Conservation (phyloP, 805 yeast genomes). For the Candida stauntonica region DNA sequence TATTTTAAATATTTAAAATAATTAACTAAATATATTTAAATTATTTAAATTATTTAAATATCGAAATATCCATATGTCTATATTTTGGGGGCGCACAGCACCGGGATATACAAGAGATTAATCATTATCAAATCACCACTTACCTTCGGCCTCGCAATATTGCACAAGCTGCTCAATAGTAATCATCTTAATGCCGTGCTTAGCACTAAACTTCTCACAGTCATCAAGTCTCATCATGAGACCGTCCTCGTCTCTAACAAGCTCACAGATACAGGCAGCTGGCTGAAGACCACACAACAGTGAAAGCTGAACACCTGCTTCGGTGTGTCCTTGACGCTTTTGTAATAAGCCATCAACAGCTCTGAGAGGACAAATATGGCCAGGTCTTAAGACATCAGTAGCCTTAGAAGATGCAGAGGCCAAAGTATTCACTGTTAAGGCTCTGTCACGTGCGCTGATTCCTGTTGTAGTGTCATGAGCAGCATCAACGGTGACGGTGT, state of each 20-base stretch:
- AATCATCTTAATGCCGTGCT: constrained; percentile 62
- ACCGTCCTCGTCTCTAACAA: constrained; percentile 91
- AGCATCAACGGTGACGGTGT: constrained; percentile 87
- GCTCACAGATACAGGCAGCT: constrained; percentile 90
- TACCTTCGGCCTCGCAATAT: constrained; percentile 34
- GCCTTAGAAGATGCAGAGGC: constrained; percentile 58
- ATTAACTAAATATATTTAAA: too few relatives aligned
- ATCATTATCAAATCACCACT: constrained; percentile 6
- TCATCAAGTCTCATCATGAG: constrained; percentile 92
- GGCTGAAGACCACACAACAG: constrained; percentile 71
- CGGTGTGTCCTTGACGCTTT: constrained; percentile 91
- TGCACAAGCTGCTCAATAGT: constrained; percentile 72
- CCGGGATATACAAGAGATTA: not conserved
- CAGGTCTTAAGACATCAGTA: constrained; percentile 79
- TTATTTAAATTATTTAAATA: too few relatives aligned
- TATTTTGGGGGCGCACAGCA: too few relatives aligned
- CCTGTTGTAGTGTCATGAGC: constrained; percentile 89
- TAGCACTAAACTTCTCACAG: constrained; percentile 64
- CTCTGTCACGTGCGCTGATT: constrained; percentile 91
- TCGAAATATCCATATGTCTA: too few relatives aligned
- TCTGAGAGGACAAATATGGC: constrained; percentile 89
- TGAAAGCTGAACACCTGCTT: constrained; percentile 90
- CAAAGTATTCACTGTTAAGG: constrained; percentile 68
- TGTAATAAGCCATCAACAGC: constrained; percentile 83
- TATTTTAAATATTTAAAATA: too few relatives aligned